Conservation (phyloP, 2,329 filamentous ascomycete genomes). For the Paracoccidioides brasiliensis region DNA sequence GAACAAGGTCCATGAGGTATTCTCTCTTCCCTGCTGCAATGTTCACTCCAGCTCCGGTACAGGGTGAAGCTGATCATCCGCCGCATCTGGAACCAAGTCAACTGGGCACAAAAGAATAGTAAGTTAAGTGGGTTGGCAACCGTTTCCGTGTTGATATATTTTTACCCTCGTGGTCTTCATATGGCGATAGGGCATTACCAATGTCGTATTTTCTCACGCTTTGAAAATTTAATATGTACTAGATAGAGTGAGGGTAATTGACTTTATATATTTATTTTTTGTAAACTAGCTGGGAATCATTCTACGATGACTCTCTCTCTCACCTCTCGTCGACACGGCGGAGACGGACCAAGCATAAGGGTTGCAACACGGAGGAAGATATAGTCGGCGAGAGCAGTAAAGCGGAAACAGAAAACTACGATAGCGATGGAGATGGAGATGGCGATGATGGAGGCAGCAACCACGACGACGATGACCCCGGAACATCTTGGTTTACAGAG, state of each 20-base stretch:
- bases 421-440: constrained; percentile 35
- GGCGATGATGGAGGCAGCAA: constrained; percentile 29
- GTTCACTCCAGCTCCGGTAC: not conserved
- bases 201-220: too few relatives aligned
- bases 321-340: constrained; percentile 23
- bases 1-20: not conserved
- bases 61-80: constrained; percentile 30
- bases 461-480: constrained; percentile 60
- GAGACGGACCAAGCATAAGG: not conserved
- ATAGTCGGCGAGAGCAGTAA: constrained; percentile 4
- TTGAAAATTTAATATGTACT: not conserved
- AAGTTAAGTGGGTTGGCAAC: constrained; percentile 39
- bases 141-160: not conserved
- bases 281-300: constrained; percentile 49
- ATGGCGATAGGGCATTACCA: not conserved
- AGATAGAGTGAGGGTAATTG: not conserved
- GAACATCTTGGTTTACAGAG: constrained; percentile 95
- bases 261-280: not conserved
- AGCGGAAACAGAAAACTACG: not conserved
- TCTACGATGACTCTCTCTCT: constrained; percentile 32
- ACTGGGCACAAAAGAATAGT: constrained; percentile 89
- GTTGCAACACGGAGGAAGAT: not conserved
- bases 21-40: not conserved
- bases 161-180: not conserved
- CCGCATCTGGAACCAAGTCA: constrained; percentile 60